Evolutionary conservation across 2,329 filamentous ascomycete species (phyloP).

Genomic region (Cordyceps militaris): DNA sequence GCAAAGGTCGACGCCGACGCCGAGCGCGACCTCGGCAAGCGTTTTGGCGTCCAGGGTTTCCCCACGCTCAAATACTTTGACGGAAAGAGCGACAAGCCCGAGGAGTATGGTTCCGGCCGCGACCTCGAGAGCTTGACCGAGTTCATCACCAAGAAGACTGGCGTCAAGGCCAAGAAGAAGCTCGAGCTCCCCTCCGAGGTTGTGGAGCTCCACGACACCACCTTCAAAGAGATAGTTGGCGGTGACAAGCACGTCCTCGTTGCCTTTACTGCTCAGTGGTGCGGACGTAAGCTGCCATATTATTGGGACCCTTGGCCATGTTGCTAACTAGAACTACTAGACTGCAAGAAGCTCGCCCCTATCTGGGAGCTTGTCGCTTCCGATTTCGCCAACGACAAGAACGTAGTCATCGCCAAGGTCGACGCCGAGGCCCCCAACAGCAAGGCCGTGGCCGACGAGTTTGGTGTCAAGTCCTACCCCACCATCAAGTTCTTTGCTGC

Average conservation of each 20-base stretch:
- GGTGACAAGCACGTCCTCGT: conserved; percentile 85
- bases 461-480: conserved; percentile 80
- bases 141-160: conserved; percentile 84
- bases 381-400: conserved; percentile 70
- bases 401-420: conserved; percentile 86
- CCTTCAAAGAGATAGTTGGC: conserved; percentile 72
- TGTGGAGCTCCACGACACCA: conserved; percentile 69
- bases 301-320: too few relatives aligned
- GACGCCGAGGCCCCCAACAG: conserved; percentile 84
- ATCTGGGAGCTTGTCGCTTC: conserved; percentile 80
- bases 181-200: conserved; percentile 67
- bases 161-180: conserved; percentile 72
- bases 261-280: conserved; percentile 97
- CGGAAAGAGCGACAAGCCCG: conserved; percentile 79
- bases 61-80: conserved; percentile 98
- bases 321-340: conserved; percentile 38
- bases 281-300: conserved; percentile 68
- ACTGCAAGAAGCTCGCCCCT: conserved; percentile 94
- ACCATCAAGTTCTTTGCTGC: conserved; percentile 97
- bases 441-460: conserved; percentile 68
- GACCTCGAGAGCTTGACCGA: conserved; percentile 77
- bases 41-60: conserved; percentile 87
- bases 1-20: conserved; percentile 95
- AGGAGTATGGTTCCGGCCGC: conserved; percentile 79
- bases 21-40: conserved; percentile 75